These are phyloP conservation scores for Ramularia collo-cygni DNA, from an alignment of 2,329 filamentous ascomycete species.

Conservation along the genomic window DNA sequence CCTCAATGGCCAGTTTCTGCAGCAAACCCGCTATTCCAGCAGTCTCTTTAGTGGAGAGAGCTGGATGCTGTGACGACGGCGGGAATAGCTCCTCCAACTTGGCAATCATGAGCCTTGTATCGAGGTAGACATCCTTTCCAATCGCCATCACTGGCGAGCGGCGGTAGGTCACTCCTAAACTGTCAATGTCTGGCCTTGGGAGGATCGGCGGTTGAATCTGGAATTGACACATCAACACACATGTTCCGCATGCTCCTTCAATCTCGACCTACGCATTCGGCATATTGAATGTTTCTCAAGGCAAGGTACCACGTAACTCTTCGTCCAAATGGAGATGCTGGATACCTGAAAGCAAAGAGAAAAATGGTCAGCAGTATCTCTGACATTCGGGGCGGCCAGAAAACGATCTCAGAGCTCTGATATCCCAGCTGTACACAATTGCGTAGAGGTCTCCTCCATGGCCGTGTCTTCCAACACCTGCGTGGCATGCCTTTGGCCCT, in stretches of 20 bases:
- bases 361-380: too few species aligned
- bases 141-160: conserved; percentile 64
- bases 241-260: not conserved
- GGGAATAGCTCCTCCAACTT: conserved; percentile 56
- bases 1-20: conserved; percentile 50
- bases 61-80: conserved; percentile 16
- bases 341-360: too few species aligned
- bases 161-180: conserved; percentile 58
- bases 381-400: too few species aligned
- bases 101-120: conserved; percentile 60
- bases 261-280: conserved; percentile 54
- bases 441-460: too few species aligned
- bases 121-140: conserved; percentile 61
- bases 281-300: conserved; percentile 58
- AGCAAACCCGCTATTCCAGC: conserved; percentile 49
- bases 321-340: conserved; percentile 21
- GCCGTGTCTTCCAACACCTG: too few species aligned
- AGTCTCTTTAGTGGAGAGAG: conserved; percentile 31
- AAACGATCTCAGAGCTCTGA: too few species aligned
- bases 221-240: conserved; percentile 5
- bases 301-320: conserved; percentile 61
- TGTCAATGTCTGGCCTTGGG: conserved; percentile 58
- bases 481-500: too few species aligned
- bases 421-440: too few species aligned
- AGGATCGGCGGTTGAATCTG: conserved; percentile 58